These are phyloP conservation scores for Citrus glauca DNA, from an alignment of 345 rosid genomes.

Conservation along the genomic window DNA sequence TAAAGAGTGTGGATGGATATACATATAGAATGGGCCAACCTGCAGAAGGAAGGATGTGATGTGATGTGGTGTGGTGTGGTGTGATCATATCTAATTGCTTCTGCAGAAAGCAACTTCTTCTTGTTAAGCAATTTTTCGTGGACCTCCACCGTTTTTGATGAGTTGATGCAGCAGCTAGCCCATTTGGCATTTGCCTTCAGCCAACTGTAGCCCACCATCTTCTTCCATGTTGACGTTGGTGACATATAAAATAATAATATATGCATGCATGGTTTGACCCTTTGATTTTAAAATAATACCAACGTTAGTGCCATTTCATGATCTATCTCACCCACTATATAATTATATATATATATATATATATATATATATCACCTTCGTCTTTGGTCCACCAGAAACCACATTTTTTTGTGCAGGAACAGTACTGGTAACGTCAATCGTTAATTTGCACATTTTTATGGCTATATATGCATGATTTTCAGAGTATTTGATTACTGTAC, in stretches of 20 bases:
- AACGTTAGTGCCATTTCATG: not conserved
- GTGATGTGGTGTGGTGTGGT: not conserved
- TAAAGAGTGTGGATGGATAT: too few species aligned
- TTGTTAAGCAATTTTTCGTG: not conserved
- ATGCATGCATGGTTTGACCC: not conserved
- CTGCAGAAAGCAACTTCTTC: not conserved
- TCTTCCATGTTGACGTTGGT: not conserved
- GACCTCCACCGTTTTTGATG: conserved; percentile 1
- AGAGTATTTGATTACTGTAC: too few species aligned
- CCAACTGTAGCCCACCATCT: conserved; percentile 12
- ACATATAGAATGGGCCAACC: not conserved
- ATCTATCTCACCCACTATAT: not conserved
- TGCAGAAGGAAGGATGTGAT: not conserved
- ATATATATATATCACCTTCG: too few species aligned
- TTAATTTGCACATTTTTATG: too few species aligned
- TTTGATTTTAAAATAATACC: not conserved
- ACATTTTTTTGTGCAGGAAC: not conserved
- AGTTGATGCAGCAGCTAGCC: not conserved
- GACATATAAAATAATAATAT: not conserved
- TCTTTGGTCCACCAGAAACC: not conserved
- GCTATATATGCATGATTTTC: not conserved
- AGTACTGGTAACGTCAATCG: too few species aligned
- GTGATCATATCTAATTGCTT: not conserved
- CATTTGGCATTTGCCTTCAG: not conserved
- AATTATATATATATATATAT: too few species aligned